phyloP scores from a whole-genome alignment of 352 stramenopile genomes.

The Phytophthora cryptogea region DNA sequence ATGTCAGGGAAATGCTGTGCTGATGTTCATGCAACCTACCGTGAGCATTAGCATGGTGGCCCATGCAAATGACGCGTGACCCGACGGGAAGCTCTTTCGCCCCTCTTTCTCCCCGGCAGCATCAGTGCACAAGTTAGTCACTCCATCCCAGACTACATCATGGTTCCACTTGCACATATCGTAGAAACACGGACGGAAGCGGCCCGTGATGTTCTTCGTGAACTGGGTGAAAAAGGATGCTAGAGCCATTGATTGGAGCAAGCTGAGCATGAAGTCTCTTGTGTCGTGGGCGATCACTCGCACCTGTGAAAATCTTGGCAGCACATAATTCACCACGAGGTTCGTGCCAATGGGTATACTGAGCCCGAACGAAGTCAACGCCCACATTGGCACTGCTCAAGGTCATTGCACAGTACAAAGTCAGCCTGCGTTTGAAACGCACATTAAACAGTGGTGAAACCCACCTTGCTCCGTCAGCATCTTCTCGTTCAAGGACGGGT shows the following conservation, averaged over 20 bases:
- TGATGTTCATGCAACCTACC: constrained; percentile 23
- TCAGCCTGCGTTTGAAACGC: background rate
- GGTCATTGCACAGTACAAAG: background rate
- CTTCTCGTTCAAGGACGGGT: constrained; percentile 42
- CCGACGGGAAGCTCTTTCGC: constrained; percentile 73
- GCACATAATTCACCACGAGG: constrained; percentile 51
- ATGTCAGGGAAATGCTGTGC: no score
- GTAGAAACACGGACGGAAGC: constrained; percentile 74
- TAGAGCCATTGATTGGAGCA: constrained; percentile 49
- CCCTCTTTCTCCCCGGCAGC: constrained; percentile 55
- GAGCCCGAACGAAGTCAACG: constrained; percentile 33
- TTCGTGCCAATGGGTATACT: constrained; percentile 45
- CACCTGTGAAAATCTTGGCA: constrained; percentile 45
- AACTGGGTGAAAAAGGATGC: constrained; percentile 63
- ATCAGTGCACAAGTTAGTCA: constrained; percentile 59
- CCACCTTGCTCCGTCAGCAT: constrained; percentile 39
- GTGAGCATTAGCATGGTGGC: constrained; percentile 72
- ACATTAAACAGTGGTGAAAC: background rate
- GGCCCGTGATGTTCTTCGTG: constrained; percentile 65
- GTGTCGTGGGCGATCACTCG: constrained; percentile 63
- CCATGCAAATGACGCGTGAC: constrained; percentile 65
- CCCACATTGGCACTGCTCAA: constrained; percentile 46
- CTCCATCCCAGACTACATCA: constrained; percentile 58
- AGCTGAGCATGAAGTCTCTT: constrained; percentile 65
- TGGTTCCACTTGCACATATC: constrained; percentile 75